Evolutionary conservation across 2,329 filamentous ascomycete species (phyloP).

Genomic region (Neonectria hederae): DNA sequence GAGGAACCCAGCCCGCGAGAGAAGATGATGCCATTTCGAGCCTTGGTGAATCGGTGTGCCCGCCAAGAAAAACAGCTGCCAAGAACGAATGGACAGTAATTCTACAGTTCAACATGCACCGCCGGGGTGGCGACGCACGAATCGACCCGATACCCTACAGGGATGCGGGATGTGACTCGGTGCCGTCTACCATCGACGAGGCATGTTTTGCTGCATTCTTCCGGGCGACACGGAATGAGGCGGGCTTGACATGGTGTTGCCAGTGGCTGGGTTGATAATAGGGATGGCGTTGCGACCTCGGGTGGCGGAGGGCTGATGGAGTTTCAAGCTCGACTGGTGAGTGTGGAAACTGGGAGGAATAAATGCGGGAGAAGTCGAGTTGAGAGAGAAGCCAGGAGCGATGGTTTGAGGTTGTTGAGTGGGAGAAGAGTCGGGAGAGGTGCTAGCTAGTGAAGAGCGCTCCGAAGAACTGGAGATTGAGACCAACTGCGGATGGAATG

Average conservation of each 20-base stretch:
- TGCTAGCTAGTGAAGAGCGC: conserved; percentile 92
- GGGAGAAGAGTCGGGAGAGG: conserved; percentile 90
- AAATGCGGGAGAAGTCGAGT: conserved; percentile 72
- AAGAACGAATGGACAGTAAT: conserved; percentile 52
- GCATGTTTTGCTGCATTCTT: conserved; percentile 66
- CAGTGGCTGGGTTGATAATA: conserved; percentile 95
- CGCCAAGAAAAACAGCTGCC: conserved; percentile 61
- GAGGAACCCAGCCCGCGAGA: conserved; percentile 52
- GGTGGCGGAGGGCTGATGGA: conserved; percentile 90
- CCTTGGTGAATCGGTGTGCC: conserved; percentile 53
- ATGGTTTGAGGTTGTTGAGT: conserved; percentile 86
- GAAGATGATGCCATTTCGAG: conserved; percentile 53
- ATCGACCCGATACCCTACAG: conserved; percentile 45
- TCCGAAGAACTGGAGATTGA: conserved; percentile 95
- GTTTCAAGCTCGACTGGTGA: conserved; percentile 75
- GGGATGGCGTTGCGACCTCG: conserved; percentile 95
- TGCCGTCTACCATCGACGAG: conserved; percentile 62
- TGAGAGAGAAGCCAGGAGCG: conserved; percentile 79
- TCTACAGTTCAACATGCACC: conserved; percentile 49
- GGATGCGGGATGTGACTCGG: conserved; percentile 45
- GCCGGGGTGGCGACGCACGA: conserved; percentile 48
- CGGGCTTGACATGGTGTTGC: conserved; percentile 87
- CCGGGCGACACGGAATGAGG: conserved; percentile 75
- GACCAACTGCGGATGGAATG: conserved; percentile 71
- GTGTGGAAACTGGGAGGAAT: conserved; percentile 72